Base-by-base conservation (phyloP, 805 yeast species). In the Pichia phayaonensis region DNA sequence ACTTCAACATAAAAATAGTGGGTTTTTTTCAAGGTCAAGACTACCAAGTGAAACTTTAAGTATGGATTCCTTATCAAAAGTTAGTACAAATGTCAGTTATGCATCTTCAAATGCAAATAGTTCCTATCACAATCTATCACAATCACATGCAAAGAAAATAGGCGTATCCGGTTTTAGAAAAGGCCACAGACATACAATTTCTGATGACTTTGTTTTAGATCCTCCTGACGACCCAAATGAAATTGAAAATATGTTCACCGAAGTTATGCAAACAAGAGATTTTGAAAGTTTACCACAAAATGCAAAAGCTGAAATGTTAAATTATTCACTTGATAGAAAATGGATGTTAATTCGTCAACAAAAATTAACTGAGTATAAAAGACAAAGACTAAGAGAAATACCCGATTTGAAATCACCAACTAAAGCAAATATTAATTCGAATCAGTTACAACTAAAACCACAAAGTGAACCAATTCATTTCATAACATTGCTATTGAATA, bases 271-370 rank as follows among this genome's bases (percentile, higher is more conserved):
- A 47, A 81, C 82, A 58, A 79, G 97, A 60, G 95, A 90, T 63
- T 85, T 88, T 67, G 80, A 72, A 46, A 72, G 76, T 38, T 57
- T 69, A 36, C 72, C 96, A 0, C 79, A 79, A 24, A 79, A 77
- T 47, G 96, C 94, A 3, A 82, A 83, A 56, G 76, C 73, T 50
- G 94, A 87, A 61, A 81, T 92, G 86, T 73, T 80, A 60, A 77
- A 76, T 57, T 90, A 85, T 62, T 78, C 85, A 42, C 70, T 79
- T 0, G 87, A 84, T 45, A 87, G 89, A 59, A 92, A 92, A 67
- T 90, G 97, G 96, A 82, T 87, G 84, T 74, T 90, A 56, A 84
- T 90, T 40, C 81, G 85, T 56, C 97, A 90, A 65, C 96, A 90
- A 64, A 81, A 84, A 23, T 74, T 87, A 44, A 78, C 90, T 8